A percentile compares a stretch with the other conserved stretches of the same genome.
These are phyloP conservation scores for Aspergillus latus DNA, from an alignment of 2,329 filamentous ascomycete genomes.

Conservation along the genomic window DNA sequence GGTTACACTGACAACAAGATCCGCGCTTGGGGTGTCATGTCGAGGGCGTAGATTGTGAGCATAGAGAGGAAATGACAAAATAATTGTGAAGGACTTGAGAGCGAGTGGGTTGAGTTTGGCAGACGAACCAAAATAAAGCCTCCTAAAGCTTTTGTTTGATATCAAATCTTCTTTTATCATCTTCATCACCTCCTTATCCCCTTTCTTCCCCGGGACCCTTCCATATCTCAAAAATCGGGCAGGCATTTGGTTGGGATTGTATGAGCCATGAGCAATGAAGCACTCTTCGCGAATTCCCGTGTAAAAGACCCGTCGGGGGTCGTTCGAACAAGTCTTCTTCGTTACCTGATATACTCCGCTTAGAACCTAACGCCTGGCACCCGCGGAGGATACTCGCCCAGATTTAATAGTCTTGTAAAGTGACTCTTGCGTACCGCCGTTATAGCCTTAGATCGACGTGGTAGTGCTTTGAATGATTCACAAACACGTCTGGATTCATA, in stretches of 20 bases:
- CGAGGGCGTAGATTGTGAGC: slow-evolving; percentile 66
- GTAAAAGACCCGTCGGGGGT: slow-evolving; percentile 13
- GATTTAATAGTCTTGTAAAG: too few relatives aligned
- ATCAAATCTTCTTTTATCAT: slow-evolving; percentile 25
- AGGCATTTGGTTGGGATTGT: slow-evolving; percentile 41
- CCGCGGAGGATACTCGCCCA: too few relatives aligned
- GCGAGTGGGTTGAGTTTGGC: slow-evolving; percentile 10
- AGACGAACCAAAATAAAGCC: slow-evolving; percentile 6
- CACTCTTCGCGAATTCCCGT: slow-evolving; percentile 21
- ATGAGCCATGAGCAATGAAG: slow-evolving; percentile 49
- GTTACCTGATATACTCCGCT: too few relatives aligned
- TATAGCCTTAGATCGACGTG: too few relatives aligned
- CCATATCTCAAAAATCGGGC: slow-evolving; percentile 34
- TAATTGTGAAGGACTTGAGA: slow-evolving; percentile 15
- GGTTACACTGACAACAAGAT: slow-evolving; percentile 99
- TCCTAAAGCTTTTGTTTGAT: slow-evolving; percentile 12
- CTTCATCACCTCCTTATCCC: slow-evolving; percentile 20
- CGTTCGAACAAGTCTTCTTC: too few relatives aligned
- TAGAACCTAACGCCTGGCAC: too few relatives aligned
- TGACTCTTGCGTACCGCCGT: too few relatives aligned
- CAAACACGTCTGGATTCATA: too few relatives aligned
- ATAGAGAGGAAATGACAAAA: slow-evolving; percentile 18
- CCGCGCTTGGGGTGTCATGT: slow-evolving; percentile 97
- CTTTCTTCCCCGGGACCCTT: slow-evolving; percentile 9
- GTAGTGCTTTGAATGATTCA: too few relatives aligned